Base-by-base conservation (phyloP, 2,329 filamentous ascomycete species). In the Hypoxylon sp. region DNA sequence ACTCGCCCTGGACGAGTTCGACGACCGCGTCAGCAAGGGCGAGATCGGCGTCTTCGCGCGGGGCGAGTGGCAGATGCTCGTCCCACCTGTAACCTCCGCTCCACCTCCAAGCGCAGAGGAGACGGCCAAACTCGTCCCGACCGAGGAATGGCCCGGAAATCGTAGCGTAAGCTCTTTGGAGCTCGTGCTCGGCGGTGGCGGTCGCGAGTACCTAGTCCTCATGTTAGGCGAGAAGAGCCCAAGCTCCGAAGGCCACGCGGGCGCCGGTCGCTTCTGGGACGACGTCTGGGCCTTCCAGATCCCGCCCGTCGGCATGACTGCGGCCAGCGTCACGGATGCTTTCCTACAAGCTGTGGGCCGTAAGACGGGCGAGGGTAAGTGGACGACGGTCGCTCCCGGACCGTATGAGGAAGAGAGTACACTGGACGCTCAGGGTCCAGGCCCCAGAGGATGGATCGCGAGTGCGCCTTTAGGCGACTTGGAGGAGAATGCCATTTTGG, bases 221-320 rank as follows among this genome's bases (percentile, higher is more conserved):
- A 76, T 85, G 47, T 83, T 90, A 68, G 89, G 89, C 46, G 87
- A 90, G 77, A 77, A 79, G 23, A 77, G 80, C 43, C 82, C 86
- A 2, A 84, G 82, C 68, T 72, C 77, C 11, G 75, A 81, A 1
- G 85, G 84, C 27, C 82, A 87, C 70, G 81, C 80, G 16, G 83
- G 78, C 14, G 83, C 84, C 1, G 86, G 84, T 23, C 82, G 80
- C 62, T 89, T 88, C 75, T 84, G 82, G 78, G 78, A 81, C 67
- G 88, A 91, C 73, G 83, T 89, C 16, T 91, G 89, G 89, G 82
- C 84, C 14, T 90, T 88, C 77, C 85, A 88, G 76, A 82, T 88
- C 16, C 87, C 86, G 8, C 82, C 86, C 8, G 75, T 82, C 48
- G 82, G 84, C 61, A 83, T 85, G 81, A 85, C 84, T 12, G 79